A percentile compares a stretch with the other conserved stretches of the same genome.
These are phyloP conservation scores for Starmera stellimalicola DNA, from an alignment of 1,139 yeast genomes.

Conservation along the genomic window DNA sequence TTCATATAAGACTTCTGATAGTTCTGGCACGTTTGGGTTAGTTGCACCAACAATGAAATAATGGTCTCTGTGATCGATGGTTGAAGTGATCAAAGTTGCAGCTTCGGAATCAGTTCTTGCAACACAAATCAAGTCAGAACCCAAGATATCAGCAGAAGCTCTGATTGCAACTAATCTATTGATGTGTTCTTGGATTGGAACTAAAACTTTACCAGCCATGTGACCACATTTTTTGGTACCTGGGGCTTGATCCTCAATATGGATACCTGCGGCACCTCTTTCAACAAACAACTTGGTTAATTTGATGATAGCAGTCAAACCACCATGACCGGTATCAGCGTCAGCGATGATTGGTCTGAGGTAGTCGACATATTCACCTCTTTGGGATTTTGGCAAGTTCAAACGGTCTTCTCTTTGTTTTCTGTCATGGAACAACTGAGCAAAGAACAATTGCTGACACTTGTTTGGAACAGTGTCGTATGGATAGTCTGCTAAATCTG, in stretches of 20 bases:
- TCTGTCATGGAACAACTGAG: slow-evolving; percentile 95
- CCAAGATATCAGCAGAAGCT: slow-evolving; percentile 91
- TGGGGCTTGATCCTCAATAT: slow-evolving; percentile 97
- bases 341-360: slow-evolving; percentile 93
- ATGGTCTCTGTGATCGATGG: slow-evolving; percentile 93
- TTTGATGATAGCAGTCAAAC: slow-evolving; percentile 91
- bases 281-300: slow-evolving; percentile 94
- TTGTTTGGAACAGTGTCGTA: slow-evolving; percentile 98
- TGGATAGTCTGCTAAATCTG: slow-evolving; percentile 97
- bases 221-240: slow-evolving; percentile 96
- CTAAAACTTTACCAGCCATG: slow-evolving; percentile 97
- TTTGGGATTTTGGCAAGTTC: slow-evolving; percentile 45
- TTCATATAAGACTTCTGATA: slow-evolving; percentile 69
- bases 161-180: slow-evolving; percentile 90
- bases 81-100: slow-evolving; percentile 86
- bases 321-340: slow-evolving; percentile 99
- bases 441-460: slow-evolving; percentile 95
- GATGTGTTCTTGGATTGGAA: slow-evolving; percentile 95
- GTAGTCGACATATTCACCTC: slow-evolving; percentile 65
- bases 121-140: slow-evolving; percentile 75
- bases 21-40: slow-evolving; percentile 60
- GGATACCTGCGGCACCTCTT: slow-evolving; percentile 98
- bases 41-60: slow-evolving; percentile 87
- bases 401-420: slow-evolving; percentile 87
- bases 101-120: slow-evolving; percentile 98